Evolutionary conservation across 208 protist species (phyloP), one percentile per base, ranked within the genome.

Genomic region (Phytomonas serpens): DNA sequence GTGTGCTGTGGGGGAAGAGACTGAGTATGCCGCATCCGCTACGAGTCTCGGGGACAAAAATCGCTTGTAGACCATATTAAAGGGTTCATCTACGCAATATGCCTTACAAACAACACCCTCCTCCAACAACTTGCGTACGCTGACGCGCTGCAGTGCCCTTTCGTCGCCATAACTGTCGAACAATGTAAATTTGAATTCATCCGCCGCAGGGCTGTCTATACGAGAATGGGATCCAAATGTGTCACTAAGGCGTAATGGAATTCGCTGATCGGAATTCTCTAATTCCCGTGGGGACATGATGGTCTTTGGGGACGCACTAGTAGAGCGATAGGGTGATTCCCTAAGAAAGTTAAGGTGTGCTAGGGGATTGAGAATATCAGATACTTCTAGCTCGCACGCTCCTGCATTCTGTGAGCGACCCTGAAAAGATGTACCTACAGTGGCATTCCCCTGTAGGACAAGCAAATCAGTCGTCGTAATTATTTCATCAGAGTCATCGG

Each of bases 41-140:
- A 11, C 9, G 1, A 11, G 9, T 47, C 1, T 19, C 13, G 40
- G 40, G 40, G 13, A 47, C 40, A 47, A 47, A 19, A 47, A 47
- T 47, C 40, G 2, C 40, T 47, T 11, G 40, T 47, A 47, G 40
- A 47, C 40, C 40, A 47, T 11, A 47, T 47, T 47, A 47, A 47
- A 47, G 23, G 70, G 63, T 38, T 80, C 77, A 27, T 76, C 71
- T 52, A 90, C 47, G 76, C 77, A 90, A 67, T 76, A 81, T 57
- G 83, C 78, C 71, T 92, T 86, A 67, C 86, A 92, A 10, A 75
- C 74, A 68, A 94, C 81, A 40, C 89, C 89, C 34, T 94, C 89
- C 30, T 84, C 74, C 68, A 89, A 65, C 30, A 94, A 77, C 57
- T 85, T 75, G 57, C 73, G 72, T 67, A 94, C 77, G 33, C 69